Evolutionary conservation across 2,329 filamentous ascomycete genomes (phyloP).

Genomic region (Trichoderma simmonsii): DNA sequence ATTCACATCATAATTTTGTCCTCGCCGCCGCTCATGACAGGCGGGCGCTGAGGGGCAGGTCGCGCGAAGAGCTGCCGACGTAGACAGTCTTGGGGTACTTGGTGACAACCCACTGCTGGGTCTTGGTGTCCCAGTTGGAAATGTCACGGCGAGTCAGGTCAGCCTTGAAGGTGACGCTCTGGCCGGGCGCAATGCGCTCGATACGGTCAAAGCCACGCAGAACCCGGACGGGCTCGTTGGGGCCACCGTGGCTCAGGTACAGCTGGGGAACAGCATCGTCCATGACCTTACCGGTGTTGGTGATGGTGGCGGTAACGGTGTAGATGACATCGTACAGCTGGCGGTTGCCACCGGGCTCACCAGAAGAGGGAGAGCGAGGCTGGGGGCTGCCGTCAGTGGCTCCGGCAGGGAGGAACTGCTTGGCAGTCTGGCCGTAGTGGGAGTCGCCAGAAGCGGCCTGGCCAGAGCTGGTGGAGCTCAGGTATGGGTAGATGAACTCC

Average conservation of each 20-base stretch:
- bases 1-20: conserved; percentile 6
- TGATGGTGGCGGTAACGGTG: conserved; percentile 64
- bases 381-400: conserved; percentile 56
- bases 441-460: conserved; percentile 55
- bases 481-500: conserved; percentile 67
- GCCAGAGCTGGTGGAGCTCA: conserved; percentile 61
- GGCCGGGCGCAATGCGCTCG: conserved; percentile 63
- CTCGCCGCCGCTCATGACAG: conserved; percentile 13
- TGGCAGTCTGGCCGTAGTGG: conserved; percentile 56
- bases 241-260: conserved; percentile 77
- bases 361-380: conserved; percentile 48
- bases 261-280: conserved; percentile 75
- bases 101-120: conserved; percentile 81
- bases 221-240: conserved; percentile 62
- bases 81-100: conserved; percentile 50
- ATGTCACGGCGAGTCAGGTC: conserved; percentile 76
- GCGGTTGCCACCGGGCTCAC: conserved; percentile 61
- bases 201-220: conserved; percentile 82
- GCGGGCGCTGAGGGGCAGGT: conserved; percentile 44
- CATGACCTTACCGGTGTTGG: conserved; percentile 63
- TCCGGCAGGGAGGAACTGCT: conserved; percentile 58
- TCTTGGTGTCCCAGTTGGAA: conserved; percentile 76
- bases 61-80: conserved; percentile 54
- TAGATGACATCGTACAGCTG: conserved; percentile 67
- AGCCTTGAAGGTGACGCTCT: conserved; percentile 62